Conservation (phyloP, 352 stramenopile genomes). For the Plasmopara viticola region DNA sequence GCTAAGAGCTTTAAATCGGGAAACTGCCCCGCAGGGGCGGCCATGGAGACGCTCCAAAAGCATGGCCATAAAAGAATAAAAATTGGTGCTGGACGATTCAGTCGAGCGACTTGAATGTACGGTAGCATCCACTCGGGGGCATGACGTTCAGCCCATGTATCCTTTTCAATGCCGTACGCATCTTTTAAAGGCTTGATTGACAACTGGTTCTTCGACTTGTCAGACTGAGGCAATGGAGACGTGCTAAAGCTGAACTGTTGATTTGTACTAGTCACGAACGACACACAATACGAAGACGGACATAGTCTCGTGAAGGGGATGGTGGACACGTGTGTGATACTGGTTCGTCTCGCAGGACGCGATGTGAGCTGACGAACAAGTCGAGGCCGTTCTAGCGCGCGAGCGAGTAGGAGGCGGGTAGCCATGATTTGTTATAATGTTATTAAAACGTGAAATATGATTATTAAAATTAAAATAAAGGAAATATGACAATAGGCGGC, state of each 20-base stretch:
- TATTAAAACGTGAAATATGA: too few species aligned
- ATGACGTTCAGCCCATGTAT: slow-evolving; percentile 82
- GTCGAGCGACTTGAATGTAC: slow-evolving; percentile 81
- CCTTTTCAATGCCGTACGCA: slow-evolving; percentile 68
- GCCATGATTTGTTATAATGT: neutral
- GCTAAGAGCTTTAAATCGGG: slow-evolving; percentile 79
- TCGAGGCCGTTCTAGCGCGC: neutral
- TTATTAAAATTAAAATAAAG: too few species aligned
- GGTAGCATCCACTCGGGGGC: slow-evolving; percentile 71
- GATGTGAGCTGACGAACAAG: neutral
- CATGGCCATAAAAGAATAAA: slow-evolving; percentile 97
- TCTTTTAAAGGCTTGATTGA: slow-evolving; percentile 12
- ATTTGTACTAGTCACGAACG: neutral
- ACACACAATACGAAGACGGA: neutral
- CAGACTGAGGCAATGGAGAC: slow-evolving; percentile 4
- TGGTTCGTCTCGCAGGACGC: neutral
- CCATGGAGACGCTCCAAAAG: slow-evolving; percentile 95
- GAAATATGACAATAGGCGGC: too few species aligned
- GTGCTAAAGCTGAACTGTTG: slow-evolving; percentile 8
- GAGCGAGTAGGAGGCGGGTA: neutral
- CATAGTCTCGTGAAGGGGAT: neutral
- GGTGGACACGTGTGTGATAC: neutral
- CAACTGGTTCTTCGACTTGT: neutral
- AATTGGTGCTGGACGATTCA: slow-evolving; percentile 84
- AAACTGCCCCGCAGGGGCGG: slow-evolving; percentile 67